Base-by-base conservation (phyloP, 148 eudicot genomes). In the Dianthus caryophyllus region DNA sequence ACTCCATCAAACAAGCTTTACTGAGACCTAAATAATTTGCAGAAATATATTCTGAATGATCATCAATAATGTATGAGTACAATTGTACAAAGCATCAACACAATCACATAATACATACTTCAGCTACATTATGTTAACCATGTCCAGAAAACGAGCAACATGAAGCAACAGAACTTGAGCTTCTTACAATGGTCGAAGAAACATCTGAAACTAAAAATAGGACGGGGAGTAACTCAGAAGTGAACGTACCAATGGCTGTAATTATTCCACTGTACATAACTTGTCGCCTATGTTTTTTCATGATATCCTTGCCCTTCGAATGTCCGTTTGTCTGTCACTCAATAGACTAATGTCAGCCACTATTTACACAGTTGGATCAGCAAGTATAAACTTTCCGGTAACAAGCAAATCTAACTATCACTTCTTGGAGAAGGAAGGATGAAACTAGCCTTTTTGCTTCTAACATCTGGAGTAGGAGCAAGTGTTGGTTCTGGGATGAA, bases 211-310 rank as follows among this genome's bases (percentile, higher is more conserved):
- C 12, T 21, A 58, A 46, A n/a, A 1, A 59, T 8, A 20, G 24
- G 72, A 41, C 16, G 61, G 53, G 6, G 20, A 53, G 31, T 66
- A 69, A 22, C 38, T 47, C 61, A n/a, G 48, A 58, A 36, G 53
- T 30, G 54, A 43, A 64, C 86, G 71, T 27, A 90, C 99, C 99
- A 78, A 94, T 65, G 66, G 99, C 99, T 54, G 97, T 94, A 67
- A 94, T 74, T 67, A 94, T 88, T 74, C 99, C 99, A 80, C 99
- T 94, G 78, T 77, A 88, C 78, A 94, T 57, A 68, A 94, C 99
- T 78, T 94, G 99, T 43, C 96, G 96, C 8, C 85, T 90, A 75
- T 94, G 99, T 78, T 86, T 94, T 76, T 86, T 94, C 93, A 90
- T 82, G 66, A 72, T 43, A 64, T 94, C 97, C 85, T 94, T 94